Percentiles rank a stretch among this genome's conserved stretches.
Evolutionary conservation across 305 asterid genomes (phyloP).

Genomic region (Vinca major): DNA sequence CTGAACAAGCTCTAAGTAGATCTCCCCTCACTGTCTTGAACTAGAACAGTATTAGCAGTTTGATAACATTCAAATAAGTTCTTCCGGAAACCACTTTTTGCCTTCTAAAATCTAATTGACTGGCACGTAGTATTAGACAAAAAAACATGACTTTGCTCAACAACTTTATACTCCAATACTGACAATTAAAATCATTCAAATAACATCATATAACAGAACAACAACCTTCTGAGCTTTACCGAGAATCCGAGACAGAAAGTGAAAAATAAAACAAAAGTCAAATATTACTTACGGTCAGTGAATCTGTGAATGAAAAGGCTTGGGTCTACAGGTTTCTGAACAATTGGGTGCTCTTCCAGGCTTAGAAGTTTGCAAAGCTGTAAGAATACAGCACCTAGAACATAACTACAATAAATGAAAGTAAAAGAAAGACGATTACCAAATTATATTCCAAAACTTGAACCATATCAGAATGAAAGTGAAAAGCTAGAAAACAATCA

Average conservation of each 20-base stretch:
- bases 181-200: not conserved
- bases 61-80: not conserved
- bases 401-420: slow-evolving; percentile 39
- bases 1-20: not conserved
- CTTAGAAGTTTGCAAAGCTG: slow-evolving; percentile 65
- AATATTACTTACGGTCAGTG: slow-evolving; percentile 47
- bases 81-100: not conserved
- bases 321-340: slow-evolving; percentile 73
- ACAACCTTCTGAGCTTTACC: not conserved
- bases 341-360: slow-evolving; percentile 50
- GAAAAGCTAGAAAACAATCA: not conserved
- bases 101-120: not conserved
- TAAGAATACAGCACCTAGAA: slow-evolving; percentile 75
- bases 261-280: slow-evolving; percentile 11
- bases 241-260: slow-evolving; percentile 1
- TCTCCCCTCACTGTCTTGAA: not conserved
- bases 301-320: slow-evolving; percentile 77
- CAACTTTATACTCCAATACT: not conserved
- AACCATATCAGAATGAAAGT: not conserved
- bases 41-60: not conserved
- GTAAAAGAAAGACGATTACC: slow-evolving; percentile 10
- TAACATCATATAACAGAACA: not conserved
- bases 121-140: not conserved
- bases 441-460: not conserved
- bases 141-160: not conserved